Evolutionary conservation across 306 rosid species (phyloP).

Genomic region (Cyamopsis tetragonoloba): DNA sequence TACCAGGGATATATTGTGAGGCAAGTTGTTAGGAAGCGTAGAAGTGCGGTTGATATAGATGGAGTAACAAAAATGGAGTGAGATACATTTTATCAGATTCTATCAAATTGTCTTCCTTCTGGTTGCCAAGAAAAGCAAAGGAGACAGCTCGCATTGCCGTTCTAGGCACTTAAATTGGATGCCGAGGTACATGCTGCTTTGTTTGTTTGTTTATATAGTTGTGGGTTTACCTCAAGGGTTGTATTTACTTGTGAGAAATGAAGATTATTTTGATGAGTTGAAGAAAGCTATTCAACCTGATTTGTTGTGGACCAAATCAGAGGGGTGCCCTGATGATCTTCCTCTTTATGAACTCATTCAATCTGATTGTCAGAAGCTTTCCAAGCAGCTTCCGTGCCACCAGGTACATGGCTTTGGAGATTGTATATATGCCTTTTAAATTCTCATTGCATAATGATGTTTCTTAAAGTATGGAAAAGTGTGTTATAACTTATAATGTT

Average conservation of each 20-base stretch:
- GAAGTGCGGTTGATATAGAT: conserved; percentile 97
- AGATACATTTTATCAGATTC: conserved; percentile 73
- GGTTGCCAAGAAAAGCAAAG: conserved; percentile 52
- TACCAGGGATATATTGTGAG: conserved; percentile 63
- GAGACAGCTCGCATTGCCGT: conserved; percentile 59
- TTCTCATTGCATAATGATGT: conserved; percentile 1
- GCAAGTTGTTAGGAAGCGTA: conserved; percentile 77
- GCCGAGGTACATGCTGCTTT: conserved; percentile 88
- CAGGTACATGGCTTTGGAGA: conserved; percentile 47
- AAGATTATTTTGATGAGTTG: conserved; percentile 63
- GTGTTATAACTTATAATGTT: background rate
- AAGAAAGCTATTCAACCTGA: conserved; percentile 53
- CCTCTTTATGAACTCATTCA: conserved; percentile 68
- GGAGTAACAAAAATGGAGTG: conserved; percentile 60
- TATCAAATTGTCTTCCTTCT: conserved; percentile 89
- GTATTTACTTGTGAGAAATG: conserved; percentile 87
- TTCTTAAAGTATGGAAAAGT: conserved; percentile 4
- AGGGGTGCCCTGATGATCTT: conserved; percentile 72
- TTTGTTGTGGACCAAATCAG: conserved; percentile 78
- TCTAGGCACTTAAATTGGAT: conserved; percentile 75
- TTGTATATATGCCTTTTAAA: background rate
- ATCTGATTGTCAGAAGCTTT: conserved; percentile 41
- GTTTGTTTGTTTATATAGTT: conserved; percentile 94
- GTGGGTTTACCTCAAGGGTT: conserved; percentile 66
- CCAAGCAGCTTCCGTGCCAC: conserved; percentile 72